These are phyloP conservation scores for Psilocybe cubensis DNA, from an alignment of 768 basidiomycete genomes.

Conservation along the genomic window DNA sequence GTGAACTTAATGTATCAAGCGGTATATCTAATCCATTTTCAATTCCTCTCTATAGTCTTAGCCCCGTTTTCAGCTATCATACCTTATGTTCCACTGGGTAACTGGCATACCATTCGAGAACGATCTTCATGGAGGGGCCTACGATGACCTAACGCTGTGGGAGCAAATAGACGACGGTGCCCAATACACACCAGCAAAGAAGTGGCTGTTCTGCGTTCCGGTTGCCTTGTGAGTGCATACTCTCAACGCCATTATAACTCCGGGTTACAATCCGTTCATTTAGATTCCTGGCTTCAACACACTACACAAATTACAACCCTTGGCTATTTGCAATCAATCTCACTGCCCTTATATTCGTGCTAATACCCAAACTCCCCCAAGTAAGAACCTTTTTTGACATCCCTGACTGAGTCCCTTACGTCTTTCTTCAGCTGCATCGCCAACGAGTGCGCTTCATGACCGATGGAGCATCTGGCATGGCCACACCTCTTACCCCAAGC, in stretches of 20 bases:
- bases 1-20: conserved; percentile 90
- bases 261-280: conserved; percentile 5
- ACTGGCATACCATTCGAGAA: conserved; percentile 96
- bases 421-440: conserved; percentile 67
- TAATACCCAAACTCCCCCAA: conserved; percentile 96
- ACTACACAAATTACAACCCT: conserved; percentile 97
- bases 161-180: conserved; percentile 99
- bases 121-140: conserved; percentile 87
- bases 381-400: conserved; percentile 44
- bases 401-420: conserved; percentile 3
- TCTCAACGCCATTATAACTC: background rate
- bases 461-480: conserved; percentile 62
- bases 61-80: conserved; percentile 63
- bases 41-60: background rate
- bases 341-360: conserved; percentile 72
- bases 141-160: conserved; percentile 97
- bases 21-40: conserved; percentile 49
- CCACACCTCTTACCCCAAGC: conserved; percentile 65
- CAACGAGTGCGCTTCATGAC: conserved; percentile 81
- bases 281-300: conserved; percentile 96
- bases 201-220: conserved; percentile 92
- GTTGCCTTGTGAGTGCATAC: conserved; percentile 72
- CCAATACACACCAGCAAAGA: conserved; percentile 97
- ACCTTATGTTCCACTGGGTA: conserved; percentile 98
- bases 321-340: conserved; percentile 93